Conservation (phyloP, 2,329 filamentous ascomycete species). For the Colletotrichum kahawae region DNA sequence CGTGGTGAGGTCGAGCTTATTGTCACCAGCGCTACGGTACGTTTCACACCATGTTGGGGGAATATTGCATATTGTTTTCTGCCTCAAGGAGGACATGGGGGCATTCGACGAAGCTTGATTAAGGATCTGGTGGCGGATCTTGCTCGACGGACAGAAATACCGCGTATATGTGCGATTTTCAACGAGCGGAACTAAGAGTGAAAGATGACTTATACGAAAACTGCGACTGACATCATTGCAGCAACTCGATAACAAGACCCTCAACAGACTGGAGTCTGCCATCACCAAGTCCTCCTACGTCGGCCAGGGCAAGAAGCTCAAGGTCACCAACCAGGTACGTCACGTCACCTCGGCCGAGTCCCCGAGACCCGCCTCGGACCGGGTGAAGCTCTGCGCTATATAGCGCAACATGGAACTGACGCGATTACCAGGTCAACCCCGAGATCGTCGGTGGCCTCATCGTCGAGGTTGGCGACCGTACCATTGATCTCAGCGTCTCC, state of each 20-base stretch:
- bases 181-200: neutral
- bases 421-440: conserved; percentile 74
- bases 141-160: neutral
- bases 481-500: conserved; percentile 96
- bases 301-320: conserved; percentile 94
- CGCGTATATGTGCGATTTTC: neutral
- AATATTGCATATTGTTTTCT: neutral
- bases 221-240: conserved; percentile 40
- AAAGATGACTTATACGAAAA: neutral
- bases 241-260: conserved; percentile 86
- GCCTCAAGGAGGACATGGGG: neutral
- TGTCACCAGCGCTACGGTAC: conserved; percentile 88
- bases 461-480: conserved; percentile 96
- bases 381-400: neutral
- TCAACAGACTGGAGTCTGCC: conserved; percentile 84
- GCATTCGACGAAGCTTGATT: neutral
- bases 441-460: conserved; percentile 93
- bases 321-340: conserved; percentile 85
- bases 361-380: neutral
- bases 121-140: neutral
- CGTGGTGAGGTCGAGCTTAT: conserved; percentile 92
- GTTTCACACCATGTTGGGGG: conserved; percentile 32
- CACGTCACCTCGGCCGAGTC: neutral
- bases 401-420: neutral
- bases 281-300: conserved; percentile 90